Evolutionary conservation across 441 rosid species (phyloP), one percentile per base, ranked within the genome.

Genomic region (Adansonia rubrostipa): DNA sequence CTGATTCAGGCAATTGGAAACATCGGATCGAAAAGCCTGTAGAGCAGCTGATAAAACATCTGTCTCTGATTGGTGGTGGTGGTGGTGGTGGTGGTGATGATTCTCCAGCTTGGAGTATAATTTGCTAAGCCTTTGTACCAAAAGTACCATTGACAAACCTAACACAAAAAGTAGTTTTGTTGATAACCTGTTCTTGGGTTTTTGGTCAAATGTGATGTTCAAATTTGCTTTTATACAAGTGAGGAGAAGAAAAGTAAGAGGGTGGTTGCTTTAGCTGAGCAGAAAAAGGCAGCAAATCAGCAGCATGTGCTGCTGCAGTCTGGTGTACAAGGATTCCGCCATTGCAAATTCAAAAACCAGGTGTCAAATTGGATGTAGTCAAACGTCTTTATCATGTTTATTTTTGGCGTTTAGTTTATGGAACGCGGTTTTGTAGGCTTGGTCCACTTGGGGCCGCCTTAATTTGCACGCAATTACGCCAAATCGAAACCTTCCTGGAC

Each of bases 91-190:
- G 69, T 36, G 47, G 70, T 65, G 75, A 58, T 77, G 88, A 62
- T 79, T 82, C 79, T 88, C 92, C 88, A 88, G 88, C 73, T 85
- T 87, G 85, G 67, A 73, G 77, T 77, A 83, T 24, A 90, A 61
- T 75, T 87, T 88, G 87, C 70, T 10, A 71, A 88, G 61, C 63
- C 72, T 87, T 11, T 74, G 79, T 54, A 83, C 80, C 84, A 86
- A 79, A 60, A 87, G 83, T 66, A 86, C 84, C 91, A 90, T 90
- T 74, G 73, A 51, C 42, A 36, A 36, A 36, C 42, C 42, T 36
- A 33, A 56, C 53, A 9, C 9, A 13, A 76, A 36, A 40, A 58
- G 4, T 36, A 36, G 42, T 36, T 36, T 36, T 36, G 42, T 36
- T 51, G n/a, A 19, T 11, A 2, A 57, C 28, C 9, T 9, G 54